Evolutionary conservation across 2,329 filamentous ascomycete species (phyloP).

Genomic region (Aureobasidium sp.): DNA sequence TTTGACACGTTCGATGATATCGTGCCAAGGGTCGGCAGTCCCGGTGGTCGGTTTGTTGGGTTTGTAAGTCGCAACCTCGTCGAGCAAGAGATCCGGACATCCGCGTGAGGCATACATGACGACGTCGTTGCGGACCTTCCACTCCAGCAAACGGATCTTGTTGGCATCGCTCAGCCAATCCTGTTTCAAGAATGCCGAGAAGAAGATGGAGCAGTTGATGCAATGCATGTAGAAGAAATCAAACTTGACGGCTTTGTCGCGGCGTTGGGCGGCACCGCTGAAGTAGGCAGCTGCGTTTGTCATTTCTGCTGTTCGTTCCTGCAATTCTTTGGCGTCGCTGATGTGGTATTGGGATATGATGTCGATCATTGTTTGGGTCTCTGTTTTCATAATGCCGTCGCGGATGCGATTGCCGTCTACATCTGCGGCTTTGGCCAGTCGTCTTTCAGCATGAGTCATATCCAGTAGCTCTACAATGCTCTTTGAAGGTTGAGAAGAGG

Average conservation of each 20-base stretch:
- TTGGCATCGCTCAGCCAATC: constrained; percentile 53
- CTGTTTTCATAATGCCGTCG: constrained; percentile 58
- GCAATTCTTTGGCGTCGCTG: constrained; percentile 49
- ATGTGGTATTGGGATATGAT: constrained; percentile 50
- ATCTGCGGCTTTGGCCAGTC: constrained; percentile 48
- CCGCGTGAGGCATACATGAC: constrained; percentile 65
- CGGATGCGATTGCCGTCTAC: constrained; percentile 57
- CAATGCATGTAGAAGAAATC: constrained; percentile 75
- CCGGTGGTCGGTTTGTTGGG: constrained; percentile 37
- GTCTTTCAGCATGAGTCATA: constrained; percentile 50
- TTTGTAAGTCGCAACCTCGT: constrained; percentile 55
- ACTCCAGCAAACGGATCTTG: constrained; percentile 69
- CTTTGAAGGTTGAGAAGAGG: constrained; percentile 23
- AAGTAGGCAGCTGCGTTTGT: constrained; percentile 57
- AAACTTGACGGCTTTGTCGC: constrained; percentile 60
- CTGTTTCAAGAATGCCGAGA: constrained; percentile 53
- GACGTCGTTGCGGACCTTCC: constrained; percentile 71
- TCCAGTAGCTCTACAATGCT: constrained; percentile 55
- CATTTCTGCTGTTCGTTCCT: constrained; percentile 58
- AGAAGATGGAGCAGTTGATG: constrained; percentile 70
- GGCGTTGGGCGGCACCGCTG: constrained; percentile 56
- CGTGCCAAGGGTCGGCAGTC: constrained; percentile 35
- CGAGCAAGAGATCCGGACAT: constrained; percentile 52
- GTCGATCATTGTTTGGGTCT: constrained; percentile 57
- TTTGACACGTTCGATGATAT: constrained; percentile 41